phyloP scores from a whole-genome alignment of 805 yeast genomes.

The Zygoascus tannicola region DNA sequence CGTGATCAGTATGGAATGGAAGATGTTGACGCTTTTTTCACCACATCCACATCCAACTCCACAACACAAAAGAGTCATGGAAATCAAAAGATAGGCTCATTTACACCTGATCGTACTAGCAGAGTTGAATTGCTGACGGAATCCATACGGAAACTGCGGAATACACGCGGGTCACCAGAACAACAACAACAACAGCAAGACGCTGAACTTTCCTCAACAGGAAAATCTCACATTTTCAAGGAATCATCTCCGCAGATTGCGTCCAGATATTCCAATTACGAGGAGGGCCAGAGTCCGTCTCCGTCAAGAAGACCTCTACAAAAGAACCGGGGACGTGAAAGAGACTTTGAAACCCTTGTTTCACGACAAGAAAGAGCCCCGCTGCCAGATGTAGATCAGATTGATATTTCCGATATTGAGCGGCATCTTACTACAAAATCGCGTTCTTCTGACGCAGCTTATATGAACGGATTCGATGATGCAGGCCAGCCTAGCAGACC shows the following conservation, averaged over 20 bases:
- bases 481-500: background rate
- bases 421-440: background rate
- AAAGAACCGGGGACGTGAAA: too few relatives aligned
- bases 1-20: slow-evolving; percentile 20
- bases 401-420: background rate
- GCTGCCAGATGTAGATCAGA: background rate
- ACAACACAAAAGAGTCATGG: background rate
- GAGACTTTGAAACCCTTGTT: too few relatives aligned
- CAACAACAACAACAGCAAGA: too few relatives aligned
- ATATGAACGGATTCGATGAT: background rate
- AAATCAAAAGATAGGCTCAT: background rate
- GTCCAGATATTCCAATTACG: background rate
- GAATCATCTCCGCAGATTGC: background rate
- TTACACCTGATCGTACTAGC: background rate
- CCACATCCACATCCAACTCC: slow-evolving; percentile 3
- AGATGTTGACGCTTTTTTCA: slow-evolving; percentile 17
- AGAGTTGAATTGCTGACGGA: background rate
- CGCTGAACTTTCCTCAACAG: too few relatives aligned
- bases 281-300: slow-evolving; percentile 3
- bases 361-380: background rate
- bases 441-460: background rate
- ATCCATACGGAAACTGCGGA: background rate
- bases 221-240: background rate
- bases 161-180: too few relatives aligned
- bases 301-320: too few relatives aligned